Conservation (phyloP, 225 moss, liverwort and hornwort genomes). For the Pseudoscleropodium purum region DNA sequence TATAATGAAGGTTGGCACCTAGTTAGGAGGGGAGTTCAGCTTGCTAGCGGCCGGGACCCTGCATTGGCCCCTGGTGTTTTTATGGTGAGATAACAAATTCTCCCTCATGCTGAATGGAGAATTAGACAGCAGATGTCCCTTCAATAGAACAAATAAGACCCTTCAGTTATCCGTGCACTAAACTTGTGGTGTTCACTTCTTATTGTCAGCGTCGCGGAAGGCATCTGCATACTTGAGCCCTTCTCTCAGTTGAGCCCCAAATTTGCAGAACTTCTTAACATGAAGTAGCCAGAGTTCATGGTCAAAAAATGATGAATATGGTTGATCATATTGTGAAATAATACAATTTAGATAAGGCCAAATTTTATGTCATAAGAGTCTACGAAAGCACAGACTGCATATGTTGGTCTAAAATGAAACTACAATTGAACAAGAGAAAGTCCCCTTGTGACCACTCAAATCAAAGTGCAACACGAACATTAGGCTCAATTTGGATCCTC, state of each 20-base stretch:
- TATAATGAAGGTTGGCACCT: slow-evolving; percentile 22
- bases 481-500: not conserved
- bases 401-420: not conserved
- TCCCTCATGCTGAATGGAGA: not conserved
- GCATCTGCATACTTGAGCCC: not conserved
- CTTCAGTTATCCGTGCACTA: not conserved
- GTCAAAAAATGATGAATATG: not conserved
- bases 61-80: slow-evolving; percentile 8
- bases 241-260: not conserved
- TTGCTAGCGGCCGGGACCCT: slow-evolving; percentile 32
- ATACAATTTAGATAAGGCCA: not conserved
- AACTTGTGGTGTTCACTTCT: slow-evolving; percentile 22
- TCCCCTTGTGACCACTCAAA: not conserved
- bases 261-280: not conserved
- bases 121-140: not conserved
- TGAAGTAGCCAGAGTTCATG: not conserved
- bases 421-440: not conserved
- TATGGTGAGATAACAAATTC: not conserved
- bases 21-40: slow-evolving; percentile 41
- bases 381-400: not conserved
- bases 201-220: not conserved
- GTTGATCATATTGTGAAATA: not conserved
- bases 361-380: not conserved
- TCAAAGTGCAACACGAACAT: no score
- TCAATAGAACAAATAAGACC: not conserved